A percentile compares a stretch with the other conserved stretches of the same genome.
phyloP scores from a whole-genome alignment of 2,329 filamentous ascomycete species.

The Sclerotinia trifoliorum region DNA sequence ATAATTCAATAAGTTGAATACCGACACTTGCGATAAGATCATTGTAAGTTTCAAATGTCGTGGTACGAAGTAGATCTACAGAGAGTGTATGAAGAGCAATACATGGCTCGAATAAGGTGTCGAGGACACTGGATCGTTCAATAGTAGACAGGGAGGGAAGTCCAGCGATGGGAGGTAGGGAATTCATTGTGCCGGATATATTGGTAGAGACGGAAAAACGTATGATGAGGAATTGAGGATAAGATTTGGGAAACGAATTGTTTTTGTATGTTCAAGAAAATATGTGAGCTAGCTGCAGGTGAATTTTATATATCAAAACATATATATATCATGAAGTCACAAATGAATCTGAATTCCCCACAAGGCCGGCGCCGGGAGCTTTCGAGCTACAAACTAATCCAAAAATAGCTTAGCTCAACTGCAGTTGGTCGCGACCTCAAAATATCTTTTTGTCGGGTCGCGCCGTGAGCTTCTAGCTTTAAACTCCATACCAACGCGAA shows the following conservation, averaged over 20 bases:
- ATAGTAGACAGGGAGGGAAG: slow-evolving; percentile 56
- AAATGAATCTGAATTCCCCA: slow-evolving; percentile 2
- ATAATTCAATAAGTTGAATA: slow-evolving; percentile 59
- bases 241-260: not conserved
- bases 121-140: slow-evolving; percentile 59
- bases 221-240: not conserved
- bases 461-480: slow-evolving; percentile 32
- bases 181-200: slow-evolving; percentile 3
- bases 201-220: not conserved
- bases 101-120: slow-evolving; percentile 83
- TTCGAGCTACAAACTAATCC: slow-evolving; percentile 1
- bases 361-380: slow-evolving; percentile 20
- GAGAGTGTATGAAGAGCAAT: slow-evolving; percentile 70
- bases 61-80: slow-evolving; percentile 61
- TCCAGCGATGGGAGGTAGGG: slow-evolving; percentile 57
- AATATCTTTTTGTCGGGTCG: slow-evolving; percentile 22
- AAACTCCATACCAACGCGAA: slow-evolving; percentile 29
- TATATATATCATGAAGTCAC: slow-evolving; percentile 4
- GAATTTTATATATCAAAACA: not conserved
- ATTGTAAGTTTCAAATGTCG: slow-evolving; percentile 64
- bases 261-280: not conserved
- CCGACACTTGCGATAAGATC: slow-evolving; percentile 68
- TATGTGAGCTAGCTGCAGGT: not conserved
- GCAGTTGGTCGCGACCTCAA: slow-evolving; percentile 22
- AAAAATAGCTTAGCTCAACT: slow-evolving; percentile 2